Conservation (phyloP, 2,329 filamentous ascomycete genomes). For the Drechslerella coelobrocha region DNA sequence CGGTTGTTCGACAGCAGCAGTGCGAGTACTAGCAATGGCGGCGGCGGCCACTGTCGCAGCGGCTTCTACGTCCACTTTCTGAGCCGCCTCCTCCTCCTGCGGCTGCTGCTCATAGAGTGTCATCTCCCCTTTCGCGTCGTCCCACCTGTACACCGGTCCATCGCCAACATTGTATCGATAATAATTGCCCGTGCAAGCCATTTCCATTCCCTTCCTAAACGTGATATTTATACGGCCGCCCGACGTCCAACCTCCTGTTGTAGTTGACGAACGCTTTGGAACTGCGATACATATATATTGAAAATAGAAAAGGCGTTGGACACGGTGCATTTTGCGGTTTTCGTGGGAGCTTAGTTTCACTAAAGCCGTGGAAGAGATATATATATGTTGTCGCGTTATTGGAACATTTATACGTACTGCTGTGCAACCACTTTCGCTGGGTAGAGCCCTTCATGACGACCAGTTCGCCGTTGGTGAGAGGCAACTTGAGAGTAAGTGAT, state of each 20-base stretch:
- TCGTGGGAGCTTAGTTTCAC: too few species aligned
- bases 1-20: too few species aligned
- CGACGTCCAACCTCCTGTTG: slow-evolving; percentile 60
- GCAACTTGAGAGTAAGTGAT: slow-evolving; percentile 23
- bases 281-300: slow-evolving; percentile 10
- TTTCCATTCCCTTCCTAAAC: slow-evolving; percentile 74
- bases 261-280: slow-evolving; percentile 59
- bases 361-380: slow-evolving; percentile 62
- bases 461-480: slow-evolving; percentile 55
- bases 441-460: slow-evolving; percentile 57
- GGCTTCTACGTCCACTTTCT: too few species aligned
- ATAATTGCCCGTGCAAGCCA: slow-evolving; percentile 79
- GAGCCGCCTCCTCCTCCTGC: too few species aligned
- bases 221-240: slow-evolving; percentile 78
- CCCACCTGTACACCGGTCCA: slow-evolving; percentile 36
- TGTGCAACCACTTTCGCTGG: slow-evolving; percentile 60
- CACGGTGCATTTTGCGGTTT: slow-evolving; percentile 75
- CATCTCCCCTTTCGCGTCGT: slow-evolving; percentile 25
- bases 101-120: too few species aligned
- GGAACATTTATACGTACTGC: slow-evolving; percentile 17
- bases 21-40: too few species aligned
- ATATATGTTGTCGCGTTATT: slow-evolving; percentile 74
- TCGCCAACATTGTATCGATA: slow-evolving; percentile 60
- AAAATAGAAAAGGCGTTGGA: slow-evolving; percentile 67
- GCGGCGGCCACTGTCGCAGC: too few species aligned